phyloP scores from a whole-genome alignment of 768 basidiomycete species.

The Trametes maxima region DNA sequence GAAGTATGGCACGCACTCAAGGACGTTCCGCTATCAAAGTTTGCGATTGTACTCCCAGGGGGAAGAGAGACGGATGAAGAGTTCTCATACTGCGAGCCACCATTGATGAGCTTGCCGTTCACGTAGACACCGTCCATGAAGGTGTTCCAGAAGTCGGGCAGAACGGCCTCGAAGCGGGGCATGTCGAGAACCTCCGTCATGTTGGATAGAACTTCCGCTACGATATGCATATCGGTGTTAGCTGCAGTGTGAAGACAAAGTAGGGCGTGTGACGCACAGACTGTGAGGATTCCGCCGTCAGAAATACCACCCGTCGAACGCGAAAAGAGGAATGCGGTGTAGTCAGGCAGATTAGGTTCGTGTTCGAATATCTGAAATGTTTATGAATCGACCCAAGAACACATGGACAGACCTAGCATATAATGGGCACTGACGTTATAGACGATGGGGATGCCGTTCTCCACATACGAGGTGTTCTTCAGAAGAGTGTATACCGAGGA shows the following conservation, averaged over 20 bases:
- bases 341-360: slow-evolving; percentile 8
- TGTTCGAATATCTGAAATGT: slow-evolving; percentile 9
- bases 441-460: slow-evolving; percentile 9
- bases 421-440: slow-evolving; percentile 5
- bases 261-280: slow-evolving; percentile 1
- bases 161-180: slow-evolving; percentile 1
- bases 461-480: background rate
- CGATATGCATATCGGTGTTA: too few species aligned
- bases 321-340: slow-evolving; percentile 12
- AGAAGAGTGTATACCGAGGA: background rate
- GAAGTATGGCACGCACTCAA: slow-evolving; percentile 3
- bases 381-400: background rate
- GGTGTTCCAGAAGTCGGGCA: slow-evolving; percentile 11
- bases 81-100: background rate
- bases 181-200: slow-evolving; percentile 7
- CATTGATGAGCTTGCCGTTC: slow-evolving; percentile 17
- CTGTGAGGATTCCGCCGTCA: slow-evolving; percentile 16
- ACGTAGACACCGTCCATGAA: slow-evolving; percentile 24
- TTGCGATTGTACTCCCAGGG: slow-evolving; percentile 2
- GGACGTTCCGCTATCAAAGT: slow-evolving; percentile 25
- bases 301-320: slow-evolving; percentile 11
- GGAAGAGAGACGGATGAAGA: background rate
- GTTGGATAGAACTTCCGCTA: slow-evolving; percentile 16
- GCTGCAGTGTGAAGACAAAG: too few species aligned
- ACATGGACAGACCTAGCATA: background rate